Percentiles rank a stretch among this genome's conserved stretches.
Conservation (phyloP, 495 filamentous ascomycete species). For the Podospora conica region DNA sequence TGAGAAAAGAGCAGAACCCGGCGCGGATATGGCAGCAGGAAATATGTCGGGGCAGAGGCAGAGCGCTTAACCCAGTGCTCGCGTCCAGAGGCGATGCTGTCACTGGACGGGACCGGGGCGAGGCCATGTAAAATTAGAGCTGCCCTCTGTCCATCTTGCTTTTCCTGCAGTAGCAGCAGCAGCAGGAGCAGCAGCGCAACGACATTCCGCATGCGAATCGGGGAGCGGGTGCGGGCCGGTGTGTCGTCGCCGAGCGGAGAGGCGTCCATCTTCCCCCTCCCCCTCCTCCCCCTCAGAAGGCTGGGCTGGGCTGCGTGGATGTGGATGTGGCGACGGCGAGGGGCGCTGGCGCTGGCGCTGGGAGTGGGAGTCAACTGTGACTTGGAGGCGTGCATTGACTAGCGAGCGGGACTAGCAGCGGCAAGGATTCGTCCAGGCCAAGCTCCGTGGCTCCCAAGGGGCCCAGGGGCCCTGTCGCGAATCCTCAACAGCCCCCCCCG, state of each 20-base stretch:
- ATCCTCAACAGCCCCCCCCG: neutral
- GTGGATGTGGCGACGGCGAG: neutral
- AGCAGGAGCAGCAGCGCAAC: conserved; percentile 14
- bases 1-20: conserved; percentile 2
- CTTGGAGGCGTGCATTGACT: conserved; percentile 22
- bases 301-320: conserved; percentile 1
- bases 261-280: too few relatives aligned
- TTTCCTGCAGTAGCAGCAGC: conserved; percentile 14
- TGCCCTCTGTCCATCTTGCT: conserved; percentile 7
- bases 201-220: neutral
- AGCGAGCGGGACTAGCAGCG: conserved; percentile 22
- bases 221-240: conserved; percentile 21
- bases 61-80: conserved; percentile 26
- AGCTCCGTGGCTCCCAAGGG: conserved; percentile 9
- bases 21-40: conserved; percentile 24
- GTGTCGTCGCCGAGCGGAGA: too few relatives aligned
- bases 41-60: conserved; percentile 23
- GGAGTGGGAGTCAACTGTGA: conserved; percentile 10
- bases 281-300: conserved; percentile 7
- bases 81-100: conserved; percentile 17
- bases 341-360: too few relatives aligned
- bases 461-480: conserved; percentile 8
- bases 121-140: conserved; percentile 31
- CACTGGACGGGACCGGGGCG: conserved; percentile 25
- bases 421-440: conserved; percentile 2